A percentile compares a stretch with the other conserved stretches of the same genome.
Evolutionary conservation across 177 flowering plant genomes (phyloP).

Genomic region (Vitis hybrid): DNA sequence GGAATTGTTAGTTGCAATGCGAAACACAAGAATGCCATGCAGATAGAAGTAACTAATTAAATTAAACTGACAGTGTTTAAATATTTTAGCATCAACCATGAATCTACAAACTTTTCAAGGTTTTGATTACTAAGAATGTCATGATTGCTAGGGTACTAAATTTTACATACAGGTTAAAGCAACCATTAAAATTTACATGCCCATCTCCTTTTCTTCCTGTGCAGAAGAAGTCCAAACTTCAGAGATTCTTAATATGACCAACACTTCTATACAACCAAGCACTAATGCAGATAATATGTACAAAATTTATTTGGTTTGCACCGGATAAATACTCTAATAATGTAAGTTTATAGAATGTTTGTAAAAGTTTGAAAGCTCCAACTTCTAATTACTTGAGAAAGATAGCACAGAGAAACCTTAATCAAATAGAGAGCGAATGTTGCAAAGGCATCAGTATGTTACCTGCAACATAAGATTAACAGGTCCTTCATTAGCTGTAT

Average conservation of each 20-base stretch:
- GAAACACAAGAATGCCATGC: not conserved
- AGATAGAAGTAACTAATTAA: not conserved
- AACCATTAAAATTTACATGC: not conserved
- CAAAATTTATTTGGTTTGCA: too few relatives aligned
- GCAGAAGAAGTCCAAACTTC: not conserved
- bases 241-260: not conserved
- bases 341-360: too few relatives aligned
- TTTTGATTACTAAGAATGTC: not conserved
- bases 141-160: not conserved
- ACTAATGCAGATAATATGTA: too few relatives aligned
- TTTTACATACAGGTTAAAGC: not conserved
- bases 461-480: conserved; percentile 99
- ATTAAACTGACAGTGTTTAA: not conserved
- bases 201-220: not conserved
- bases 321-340: too few relatives aligned
- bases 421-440: too few relatives aligned
- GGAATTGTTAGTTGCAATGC: not conserved
- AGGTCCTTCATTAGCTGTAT: conserved; percentile 87
- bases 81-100: not conserved
- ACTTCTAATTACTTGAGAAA: too few relatives aligned
- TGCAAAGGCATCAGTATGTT: conserved; percentile 8
- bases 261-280: not conserved
- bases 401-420: too few relatives aligned
- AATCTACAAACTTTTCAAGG: not conserved
- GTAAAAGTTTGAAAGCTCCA: too few relatives aligned